phyloP scores from a whole-genome alignment of 331 rosid species.

The Stylosanthes scabra region DNA sequence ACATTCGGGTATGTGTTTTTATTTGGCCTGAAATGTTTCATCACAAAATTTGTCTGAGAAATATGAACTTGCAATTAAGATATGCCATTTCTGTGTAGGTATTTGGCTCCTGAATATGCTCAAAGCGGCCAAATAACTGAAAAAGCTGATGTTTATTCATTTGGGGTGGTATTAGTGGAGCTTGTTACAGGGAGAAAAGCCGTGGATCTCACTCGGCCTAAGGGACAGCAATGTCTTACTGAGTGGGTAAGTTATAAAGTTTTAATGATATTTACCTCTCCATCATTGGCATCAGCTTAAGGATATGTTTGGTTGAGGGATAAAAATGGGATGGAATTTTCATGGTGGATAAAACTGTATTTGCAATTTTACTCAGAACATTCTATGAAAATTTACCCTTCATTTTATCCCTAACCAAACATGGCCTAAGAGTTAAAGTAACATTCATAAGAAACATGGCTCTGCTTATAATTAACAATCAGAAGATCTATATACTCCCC shows the following conservation, averaged over 20 bases:
- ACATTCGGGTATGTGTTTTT: slow-evolving; percentile 73
- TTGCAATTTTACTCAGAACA: too few species aligned
- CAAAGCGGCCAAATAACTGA: slow-evolving; percentile 96
- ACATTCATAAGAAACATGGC: neutral
- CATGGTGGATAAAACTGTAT: too few species aligned
- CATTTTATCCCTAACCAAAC: too few species aligned
- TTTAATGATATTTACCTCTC: neutral
- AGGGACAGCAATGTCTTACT: slow-evolving; percentile 93
- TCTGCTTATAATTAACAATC: neutral
- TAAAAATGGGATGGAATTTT: too few species aligned
- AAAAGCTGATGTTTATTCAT: slow-evolving; percentile 91
- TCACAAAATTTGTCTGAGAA: neutral
- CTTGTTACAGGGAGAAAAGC: slow-evolving; percentile 91
- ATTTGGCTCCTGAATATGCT: slow-evolving; percentile 91
- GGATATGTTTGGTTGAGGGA: too few species aligned
- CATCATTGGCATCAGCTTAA: slow-evolving; percentile 8
- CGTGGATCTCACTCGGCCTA: slow-evolving; percentile 83
- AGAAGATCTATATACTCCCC: neutral
- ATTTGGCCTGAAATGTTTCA: neutral
- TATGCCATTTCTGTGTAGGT: slow-evolving; percentile 50
- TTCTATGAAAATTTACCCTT: too few species aligned
- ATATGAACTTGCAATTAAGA: slow-evolving; percentile 31
- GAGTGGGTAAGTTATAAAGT: slow-evolving; percentile 67
- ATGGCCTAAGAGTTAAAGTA: slow-evolving; percentile 1
- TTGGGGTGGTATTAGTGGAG: slow-evolving; percentile 90